Conservation (phyloP, 495 filamentous ascomycete genomes). For the Talaromyces nanjingensis region DNA sequence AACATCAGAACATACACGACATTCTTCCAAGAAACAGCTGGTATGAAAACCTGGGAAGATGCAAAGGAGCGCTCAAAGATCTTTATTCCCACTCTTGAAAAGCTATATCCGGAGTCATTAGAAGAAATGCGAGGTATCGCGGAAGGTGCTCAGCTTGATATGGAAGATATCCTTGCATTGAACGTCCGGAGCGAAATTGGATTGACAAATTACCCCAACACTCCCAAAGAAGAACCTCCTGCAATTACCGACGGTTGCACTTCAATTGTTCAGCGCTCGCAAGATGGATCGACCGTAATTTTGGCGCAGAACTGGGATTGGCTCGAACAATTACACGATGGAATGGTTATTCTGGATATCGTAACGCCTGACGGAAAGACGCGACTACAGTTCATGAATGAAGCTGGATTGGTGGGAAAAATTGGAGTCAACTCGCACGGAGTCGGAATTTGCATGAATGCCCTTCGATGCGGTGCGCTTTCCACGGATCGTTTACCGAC, state of each 20-base stretch:
- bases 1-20: slow-evolving; percentile 44
- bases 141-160: slow-evolving; percentile 33
- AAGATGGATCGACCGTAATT: slow-evolving; percentile 16
- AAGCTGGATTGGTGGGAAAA: slow-evolving; percentile 56
- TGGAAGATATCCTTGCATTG: slow-evolving; percentile 44
- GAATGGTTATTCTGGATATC: slow-evolving; percentile 40
- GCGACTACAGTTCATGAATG: slow-evolving; percentile 15
- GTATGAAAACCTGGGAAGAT: slow-evolving; percentile 38
- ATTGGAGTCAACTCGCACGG: slow-evolving; percentile 49
- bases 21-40: slow-evolving; percentile 43
- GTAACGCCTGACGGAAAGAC: slow-evolving; percentile 23
- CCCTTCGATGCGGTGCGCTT: slow-evolving; percentile 42
- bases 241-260: slow-evolving; percentile 47
- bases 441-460: slow-evolving; percentile 51
- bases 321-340: slow-evolving; percentile 25
- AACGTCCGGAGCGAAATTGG: slow-evolving; percentile 52
- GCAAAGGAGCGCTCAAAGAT: slow-evolving; percentile 37
- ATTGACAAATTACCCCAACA: slow-evolving; percentile 35
- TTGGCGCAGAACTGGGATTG: slow-evolving; percentile 53
- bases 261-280: slow-evolving; percentile 33
- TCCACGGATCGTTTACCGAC: slow-evolving; percentile 38
- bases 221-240: not conserved
- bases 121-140: slow-evolving; percentile 49
- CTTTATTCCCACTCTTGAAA: slow-evolving; percentile 33
- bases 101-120: slow-evolving; percentile 37